phyloP scores from a whole-genome alignment of 208 protist genomes.

The Trypanosoma mega region DNA sequence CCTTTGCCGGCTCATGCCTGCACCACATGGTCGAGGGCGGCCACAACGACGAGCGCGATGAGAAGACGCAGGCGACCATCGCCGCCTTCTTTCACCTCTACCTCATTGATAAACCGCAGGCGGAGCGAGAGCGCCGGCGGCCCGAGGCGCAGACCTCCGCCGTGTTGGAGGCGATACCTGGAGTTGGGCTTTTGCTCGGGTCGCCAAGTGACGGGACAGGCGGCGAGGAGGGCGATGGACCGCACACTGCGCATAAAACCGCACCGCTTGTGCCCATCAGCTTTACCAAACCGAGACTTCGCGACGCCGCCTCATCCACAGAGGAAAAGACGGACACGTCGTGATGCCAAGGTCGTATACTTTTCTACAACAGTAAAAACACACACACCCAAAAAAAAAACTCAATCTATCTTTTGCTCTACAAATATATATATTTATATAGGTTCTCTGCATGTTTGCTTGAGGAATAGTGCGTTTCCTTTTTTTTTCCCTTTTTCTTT shows the following conservation, averaged over 20 bases:
- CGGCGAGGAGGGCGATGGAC: neutral
- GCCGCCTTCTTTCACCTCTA: constrained; percentile 81
- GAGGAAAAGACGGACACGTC: neutral
- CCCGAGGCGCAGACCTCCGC: neutral
- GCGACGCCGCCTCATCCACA: neutral
- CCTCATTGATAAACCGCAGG: constrained; percentile 65
- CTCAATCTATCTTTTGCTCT: no score
- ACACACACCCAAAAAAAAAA: no score
- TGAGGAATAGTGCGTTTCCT: no score
- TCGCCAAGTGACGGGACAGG: neutral
- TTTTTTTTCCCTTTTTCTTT: no score
- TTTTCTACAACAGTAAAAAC: no score
- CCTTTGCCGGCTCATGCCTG: constrained; percentile 60
- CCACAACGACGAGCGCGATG: constrained; percentile 91
- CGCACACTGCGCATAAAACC: no score
- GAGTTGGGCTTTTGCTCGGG: no score
- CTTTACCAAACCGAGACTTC: constrained; percentile 21
- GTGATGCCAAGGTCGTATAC: neutral
- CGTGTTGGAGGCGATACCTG: constrained; percentile 1
- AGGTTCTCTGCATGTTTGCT: no score
- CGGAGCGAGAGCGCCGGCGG: constrained; percentile 18
- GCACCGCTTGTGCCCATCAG: constrained; percentile 20
- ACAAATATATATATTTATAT: no score
- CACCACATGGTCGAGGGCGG: constrained; percentile 81
- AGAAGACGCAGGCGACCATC: constrained; percentile 74